phyloP scores from a whole-genome alignment of 176 grass and related monocot species.

The Avena eriantha region DNA sequence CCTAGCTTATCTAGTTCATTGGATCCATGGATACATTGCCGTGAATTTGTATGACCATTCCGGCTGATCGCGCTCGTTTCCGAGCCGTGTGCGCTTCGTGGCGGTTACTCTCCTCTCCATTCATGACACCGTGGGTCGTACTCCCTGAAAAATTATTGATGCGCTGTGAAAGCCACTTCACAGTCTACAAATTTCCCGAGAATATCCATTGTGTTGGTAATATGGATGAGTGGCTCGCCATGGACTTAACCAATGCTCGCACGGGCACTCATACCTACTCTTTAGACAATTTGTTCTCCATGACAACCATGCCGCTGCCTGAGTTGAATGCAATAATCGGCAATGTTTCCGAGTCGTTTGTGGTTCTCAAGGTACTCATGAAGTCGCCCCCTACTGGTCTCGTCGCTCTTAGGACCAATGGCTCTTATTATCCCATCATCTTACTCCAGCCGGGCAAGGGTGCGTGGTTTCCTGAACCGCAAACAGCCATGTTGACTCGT shows the following conservation, averaged over 20 bases:
- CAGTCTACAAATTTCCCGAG: background rate
- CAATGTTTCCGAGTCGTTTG: background rate
- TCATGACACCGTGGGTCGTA: background rate
- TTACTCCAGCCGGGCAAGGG: background rate
- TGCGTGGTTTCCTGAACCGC: background rate
- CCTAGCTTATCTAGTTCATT: too few relatives aligned
- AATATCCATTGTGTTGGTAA: background rate
- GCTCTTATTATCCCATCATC: background rate
- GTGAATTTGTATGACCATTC: too few relatives aligned
- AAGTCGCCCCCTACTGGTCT: background rate
- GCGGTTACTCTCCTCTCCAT: background rate
- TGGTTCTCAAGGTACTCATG: background rate
- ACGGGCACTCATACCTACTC: background rate
- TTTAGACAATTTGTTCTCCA: background rate
- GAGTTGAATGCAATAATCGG: background rate
- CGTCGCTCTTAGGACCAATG: background rate
- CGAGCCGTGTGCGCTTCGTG: background rate
- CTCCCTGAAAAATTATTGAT: background rate
- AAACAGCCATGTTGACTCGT: background rate
- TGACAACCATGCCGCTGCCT: background rate
- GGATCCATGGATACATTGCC: too few relatives aligned
- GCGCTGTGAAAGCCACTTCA: background rate
- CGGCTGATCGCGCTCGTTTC: background rate
- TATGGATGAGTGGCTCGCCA: background rate
- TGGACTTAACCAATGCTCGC: too few relatives aligned